Percentiles rank a stretch among this genome's conserved stretches.
Conservation (phyloP, 2,329 filamentous ascomycete genomes). For the Phoma herbarum region DNA sequence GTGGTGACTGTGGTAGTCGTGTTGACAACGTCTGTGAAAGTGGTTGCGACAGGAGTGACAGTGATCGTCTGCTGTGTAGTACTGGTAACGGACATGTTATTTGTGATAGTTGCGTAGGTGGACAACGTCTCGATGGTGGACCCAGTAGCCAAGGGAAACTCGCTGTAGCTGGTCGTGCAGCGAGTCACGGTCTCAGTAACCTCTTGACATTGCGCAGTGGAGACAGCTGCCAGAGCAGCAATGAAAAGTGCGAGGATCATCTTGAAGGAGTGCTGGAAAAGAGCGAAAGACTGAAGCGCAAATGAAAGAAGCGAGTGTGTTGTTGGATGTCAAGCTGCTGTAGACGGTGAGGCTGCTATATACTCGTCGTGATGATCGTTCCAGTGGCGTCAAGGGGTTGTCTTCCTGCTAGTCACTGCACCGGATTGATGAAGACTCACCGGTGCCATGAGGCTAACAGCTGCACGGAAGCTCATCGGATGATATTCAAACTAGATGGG, state of each 20-base stretch:
- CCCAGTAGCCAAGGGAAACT: constrained; percentile 25
- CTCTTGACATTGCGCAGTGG: constrained; percentile 24
- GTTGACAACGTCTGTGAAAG: constrained; percentile 31
- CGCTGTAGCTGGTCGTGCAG: constrained; percentile 28
- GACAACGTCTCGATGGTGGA: constrained; percentile 23
- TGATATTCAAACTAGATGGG: constrained; percentile 1
- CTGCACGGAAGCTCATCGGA: constrained; percentile 10
- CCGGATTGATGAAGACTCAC: constrained; percentile 13
- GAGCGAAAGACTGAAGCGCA: constrained; percentile 21
- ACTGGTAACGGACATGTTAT: constrained; percentile 19
- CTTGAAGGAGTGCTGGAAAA: constrained; percentile 13
- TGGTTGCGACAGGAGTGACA: constrained; percentile 32
- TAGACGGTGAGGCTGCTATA: constrained; percentile 4
- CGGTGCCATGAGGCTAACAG: not conserved
- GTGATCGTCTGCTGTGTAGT: constrained; percentile 28
- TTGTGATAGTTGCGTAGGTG: constrained; percentile 22
- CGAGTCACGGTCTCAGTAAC: constrained; percentile 22
- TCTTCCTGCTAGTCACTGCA: not conserved
- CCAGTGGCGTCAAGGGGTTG: constrained; percentile 12
- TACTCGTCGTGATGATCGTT: not conserved
- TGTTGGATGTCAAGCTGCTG: constrained; percentile 26
- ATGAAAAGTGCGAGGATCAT: constrained; percentile 32
- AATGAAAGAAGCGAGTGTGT: constrained; percentile 28
- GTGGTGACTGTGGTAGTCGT: constrained; percentile 23
- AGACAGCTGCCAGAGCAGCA: constrained; percentile 30